phyloP scores from a whole-genome alignment of 2,329 filamentous ascomycete species.

The Colletotrichum abscissum region DNA sequence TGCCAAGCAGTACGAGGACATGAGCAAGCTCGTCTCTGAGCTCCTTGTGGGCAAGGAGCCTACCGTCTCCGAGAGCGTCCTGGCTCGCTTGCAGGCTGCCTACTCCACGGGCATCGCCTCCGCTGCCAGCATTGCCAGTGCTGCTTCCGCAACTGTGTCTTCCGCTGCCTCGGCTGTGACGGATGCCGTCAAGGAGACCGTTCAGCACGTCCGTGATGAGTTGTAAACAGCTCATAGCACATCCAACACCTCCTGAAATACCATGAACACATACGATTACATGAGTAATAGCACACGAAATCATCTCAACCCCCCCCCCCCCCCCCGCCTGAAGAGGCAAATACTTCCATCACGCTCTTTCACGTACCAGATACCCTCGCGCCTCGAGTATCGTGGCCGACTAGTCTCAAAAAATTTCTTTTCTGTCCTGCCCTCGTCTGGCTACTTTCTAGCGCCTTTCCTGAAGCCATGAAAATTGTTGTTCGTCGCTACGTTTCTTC shows the following conservation, averaged over 20 bases:
- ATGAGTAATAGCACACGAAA: constrained; percentile 35
- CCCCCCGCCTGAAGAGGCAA: neutral
- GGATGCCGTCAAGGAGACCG: constrained; percentile 54
- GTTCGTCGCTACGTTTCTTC: neutral
- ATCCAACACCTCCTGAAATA: neutral
- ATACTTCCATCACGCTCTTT: constrained; percentile 24
- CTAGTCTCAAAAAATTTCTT: constrained; percentile 36
- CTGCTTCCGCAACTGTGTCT: constrained; percentile 42
- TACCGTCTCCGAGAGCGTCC: constrained; percentile 83
- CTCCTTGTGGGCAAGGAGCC: constrained; percentile 82
- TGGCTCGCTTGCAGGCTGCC: constrained; percentile 75
- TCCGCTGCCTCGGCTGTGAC: constrained; percentile 44
- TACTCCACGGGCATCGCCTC: constrained; percentile 76
- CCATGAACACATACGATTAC: constrained; percentile 28
- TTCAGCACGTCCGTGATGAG: constrained; percentile 52
- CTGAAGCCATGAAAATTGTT: neutral
- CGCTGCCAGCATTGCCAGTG: constrained; percentile 55
- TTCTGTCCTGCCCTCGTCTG: neutral
- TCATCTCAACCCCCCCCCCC: neutral
- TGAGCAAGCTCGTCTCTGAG: constrained; percentile 81
- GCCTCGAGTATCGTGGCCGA: constrained; percentile 24
- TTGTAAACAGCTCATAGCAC: constrained; percentile 43
- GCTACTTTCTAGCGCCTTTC: neutral
- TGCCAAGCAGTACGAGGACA: constrained; percentile 73
- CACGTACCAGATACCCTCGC: constrained; percentile 35